These are phyloP conservation scores for Gleditsia sinensis DNA, from an alignment of 306 rosid species.

Conservation along the genomic window DNA sequence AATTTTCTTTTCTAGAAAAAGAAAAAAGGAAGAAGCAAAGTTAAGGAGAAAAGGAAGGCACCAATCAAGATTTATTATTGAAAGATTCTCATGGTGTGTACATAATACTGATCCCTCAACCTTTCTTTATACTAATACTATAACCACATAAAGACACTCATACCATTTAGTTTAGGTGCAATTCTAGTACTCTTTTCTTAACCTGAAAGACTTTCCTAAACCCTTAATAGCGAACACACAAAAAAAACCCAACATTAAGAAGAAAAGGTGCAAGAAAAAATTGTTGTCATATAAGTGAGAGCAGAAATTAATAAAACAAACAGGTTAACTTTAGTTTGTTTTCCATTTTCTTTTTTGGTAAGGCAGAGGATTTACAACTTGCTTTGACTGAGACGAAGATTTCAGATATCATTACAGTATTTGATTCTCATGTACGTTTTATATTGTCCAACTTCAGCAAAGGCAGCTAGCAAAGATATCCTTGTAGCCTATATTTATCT, in stretches of 20 bases:
- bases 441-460: background rate
- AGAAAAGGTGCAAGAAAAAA: background rate
- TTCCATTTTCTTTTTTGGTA: background rate
- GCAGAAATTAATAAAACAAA: background rate
- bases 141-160: background rate
- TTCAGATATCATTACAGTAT: background rate
- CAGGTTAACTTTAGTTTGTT: background rate
- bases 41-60: background rate
- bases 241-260: background rate
- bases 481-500: background rate
- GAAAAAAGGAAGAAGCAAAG: too few species aligned
- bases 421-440: background rate
- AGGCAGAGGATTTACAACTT: background rate
- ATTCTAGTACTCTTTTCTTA: background rate
- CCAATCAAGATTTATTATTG: background rate
- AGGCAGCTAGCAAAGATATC: background rate
- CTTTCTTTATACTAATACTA: background rate
- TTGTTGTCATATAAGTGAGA: background rate
- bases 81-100: background rate
- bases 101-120: background rate
- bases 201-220: background rate
- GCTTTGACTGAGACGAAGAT: background rate
- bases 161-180: background rate
- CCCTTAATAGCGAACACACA: background rate
- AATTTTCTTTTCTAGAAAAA: too few species aligned